Evolutionary conservation across 2,329 filamentous ascomycete genomes (phyloP), one percentile per base, ranked within the genome.

Genomic region (Pestalotiopsis sp.): DNA sequence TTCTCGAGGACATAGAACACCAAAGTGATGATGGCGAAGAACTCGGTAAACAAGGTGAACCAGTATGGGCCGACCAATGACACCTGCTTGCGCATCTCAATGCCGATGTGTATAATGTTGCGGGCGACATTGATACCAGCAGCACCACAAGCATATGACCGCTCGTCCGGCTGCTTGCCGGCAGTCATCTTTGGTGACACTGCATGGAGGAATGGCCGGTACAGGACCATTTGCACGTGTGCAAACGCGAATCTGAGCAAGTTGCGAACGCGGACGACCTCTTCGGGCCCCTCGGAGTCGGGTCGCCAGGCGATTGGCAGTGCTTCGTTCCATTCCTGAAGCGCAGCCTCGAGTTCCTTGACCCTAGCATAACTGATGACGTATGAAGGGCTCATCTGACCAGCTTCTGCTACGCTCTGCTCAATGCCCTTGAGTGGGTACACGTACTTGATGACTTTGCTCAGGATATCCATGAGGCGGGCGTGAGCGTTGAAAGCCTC

Each of bases 31-130:
- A 95, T 92, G 14, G 92, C 91, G 76, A 94, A 95, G 80, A 94
- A 95, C 17, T 93, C 92, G 2, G 92, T 94, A 76, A 94, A 95
- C 76, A 95, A 89, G 72, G 93, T 92, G 76, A 95, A 95, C 93
- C 93, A 96, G 79, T 94, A 95, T 0, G 93, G 92, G 0, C 93
- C 93, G 70, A 92, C 91, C n/a, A 96, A 83, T 6, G 93, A 84
- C 3, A 91, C 88, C 74, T 91, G 88, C 76, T 90, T 91, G 72
- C 92, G 90, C 83, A 95, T 95, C 75, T 94, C 91, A 25, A 90
- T 86, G 4, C 91, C 92, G 69, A 95, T 93, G 75, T 95, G 92
- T 41, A 96, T 88, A 70, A 96, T 93, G 75, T 95, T 92, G 3
- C 86, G 84, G 11, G 87, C 88, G 13, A 94, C 84, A 69, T 86